Conservation (phyloP, 2,329 filamentous ascomycete genomes). For the Phyllosticta citriasiana region DNA sequence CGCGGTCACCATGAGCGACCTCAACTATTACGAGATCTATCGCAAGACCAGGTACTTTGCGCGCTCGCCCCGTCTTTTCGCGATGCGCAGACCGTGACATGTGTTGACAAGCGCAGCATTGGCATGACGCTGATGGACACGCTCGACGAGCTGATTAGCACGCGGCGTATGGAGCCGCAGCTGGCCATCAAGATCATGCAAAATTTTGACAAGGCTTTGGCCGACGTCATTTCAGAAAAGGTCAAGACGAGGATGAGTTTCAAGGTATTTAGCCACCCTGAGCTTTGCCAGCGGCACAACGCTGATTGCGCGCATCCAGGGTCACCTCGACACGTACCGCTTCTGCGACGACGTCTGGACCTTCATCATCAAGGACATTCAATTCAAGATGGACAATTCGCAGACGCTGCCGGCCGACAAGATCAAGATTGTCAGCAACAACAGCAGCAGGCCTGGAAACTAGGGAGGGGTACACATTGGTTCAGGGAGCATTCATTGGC, state of each 20-base stretch:
- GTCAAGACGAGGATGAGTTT: slow-evolving; percentile 87
- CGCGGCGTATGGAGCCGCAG: slow-evolving; percentile 91
- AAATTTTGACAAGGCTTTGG: slow-evolving; percentile 90
- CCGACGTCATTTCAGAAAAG: slow-evolving; percentile 82
- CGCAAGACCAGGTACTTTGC: slow-evolving; percentile 81
- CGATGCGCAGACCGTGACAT: background rate
- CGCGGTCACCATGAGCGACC: slow-evolving; percentile 25
- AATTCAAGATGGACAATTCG: slow-evolving; percentile 91
- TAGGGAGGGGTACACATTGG: background rate
- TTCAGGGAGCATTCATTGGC: background rate
- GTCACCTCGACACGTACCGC: slow-evolving; percentile 93
- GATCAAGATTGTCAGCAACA: slow-evolving; percentile 98
- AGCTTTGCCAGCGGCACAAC: background rate
- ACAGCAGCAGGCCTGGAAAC: slow-evolving; percentile 64
- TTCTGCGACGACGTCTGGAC: slow-evolving; percentile 99
- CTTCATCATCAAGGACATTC: slow-evolving; percentile 95
- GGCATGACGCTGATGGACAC: slow-evolving; percentile 90
- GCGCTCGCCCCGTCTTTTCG: slow-evolving; percentile 15
- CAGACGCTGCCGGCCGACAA: slow-evolving; percentile 72
- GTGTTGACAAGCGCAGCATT: slow-evolving; percentile 52
- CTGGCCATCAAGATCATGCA: slow-evolving; percentile 96
- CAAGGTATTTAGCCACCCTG: slow-evolving; percentile 55
- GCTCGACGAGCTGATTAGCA: slow-evolving; percentile 91
- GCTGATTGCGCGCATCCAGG: slow-evolving; percentile 43
- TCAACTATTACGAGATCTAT: slow-evolving; percentile 85